A percentile compares a stretch with the other conserved stretches of the same genome.
Conservation (phyloP, 1,139 yeast species). For the Geotrichum australiense region DNA sequence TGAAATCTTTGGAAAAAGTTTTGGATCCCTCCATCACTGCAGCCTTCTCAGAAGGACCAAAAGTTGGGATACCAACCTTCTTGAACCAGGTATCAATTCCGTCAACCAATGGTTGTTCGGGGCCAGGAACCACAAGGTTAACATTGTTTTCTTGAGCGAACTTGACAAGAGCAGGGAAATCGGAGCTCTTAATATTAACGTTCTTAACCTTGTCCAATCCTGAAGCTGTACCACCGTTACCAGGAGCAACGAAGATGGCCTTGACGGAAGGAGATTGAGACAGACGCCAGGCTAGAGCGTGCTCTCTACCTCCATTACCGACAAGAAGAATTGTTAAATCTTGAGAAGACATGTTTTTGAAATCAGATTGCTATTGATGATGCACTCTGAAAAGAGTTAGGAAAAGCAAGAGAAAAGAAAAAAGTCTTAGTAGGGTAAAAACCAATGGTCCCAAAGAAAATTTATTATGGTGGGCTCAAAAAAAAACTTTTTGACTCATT, state of each 20-base stretch:
- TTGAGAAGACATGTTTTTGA: constrained; percentile 17
- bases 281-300: constrained; percentile 90
- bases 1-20: constrained; percentile 87
- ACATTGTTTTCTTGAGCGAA: constrained; percentile 68
- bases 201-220: constrained; percentile 54
- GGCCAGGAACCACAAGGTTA: constrained; percentile 87
- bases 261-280: constrained; percentile 67
- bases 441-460: no score
- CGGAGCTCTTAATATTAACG: constrained; percentile 52
- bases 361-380: no score
- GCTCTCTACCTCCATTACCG: constrained; percentile 99
- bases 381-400: no score
- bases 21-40: constrained; percentile 97
- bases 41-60: constrained; percentile 88
- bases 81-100: constrained; percentile 71
- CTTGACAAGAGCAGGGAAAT: constrained; percentile 37
- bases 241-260: constrained; percentile 87
- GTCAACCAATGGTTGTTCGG: constrained; percentile 97
- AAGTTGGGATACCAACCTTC: constrained; percentile 82
- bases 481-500: no score
- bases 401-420: no score
- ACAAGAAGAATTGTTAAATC: constrained; percentile 63
- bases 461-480: no score
- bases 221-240: constrained; percentile 84
- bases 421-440: no score